A percentile compares a stretch with the other conserved stretches of the same genome.
phyloP scores from a whole-genome alignment of 768 basidiomycete species.

The Pholiota conissans region DNA sequence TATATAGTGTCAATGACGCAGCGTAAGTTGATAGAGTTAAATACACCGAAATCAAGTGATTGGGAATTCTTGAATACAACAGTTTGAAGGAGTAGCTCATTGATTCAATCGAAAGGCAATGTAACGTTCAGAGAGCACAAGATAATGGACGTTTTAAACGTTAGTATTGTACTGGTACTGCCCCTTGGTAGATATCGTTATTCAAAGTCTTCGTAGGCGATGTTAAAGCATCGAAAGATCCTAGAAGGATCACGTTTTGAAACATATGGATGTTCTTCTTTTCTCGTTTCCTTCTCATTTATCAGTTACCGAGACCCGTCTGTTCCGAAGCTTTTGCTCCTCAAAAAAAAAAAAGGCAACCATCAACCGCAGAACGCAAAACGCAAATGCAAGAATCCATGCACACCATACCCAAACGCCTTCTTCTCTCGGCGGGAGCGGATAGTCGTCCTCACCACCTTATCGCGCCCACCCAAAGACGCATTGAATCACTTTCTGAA shows the following conservation, averaged over 20 bases:
- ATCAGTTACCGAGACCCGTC: neutral
- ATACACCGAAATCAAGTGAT: neutral
- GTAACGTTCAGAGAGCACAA: no score
- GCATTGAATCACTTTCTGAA: neutral
- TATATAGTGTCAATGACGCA: constrained; percentile 2
- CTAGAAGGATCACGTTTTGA: neutral
- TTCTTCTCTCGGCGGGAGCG: neutral
- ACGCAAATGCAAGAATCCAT: neutral
- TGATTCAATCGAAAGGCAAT: neutral
- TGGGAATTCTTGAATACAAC: neutral
- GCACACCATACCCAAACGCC: neutral
- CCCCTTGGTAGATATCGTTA: neutral
- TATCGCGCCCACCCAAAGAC: neutral
- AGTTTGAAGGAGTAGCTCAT: neutral
- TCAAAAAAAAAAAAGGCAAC: neutral
- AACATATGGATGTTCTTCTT: neutral
- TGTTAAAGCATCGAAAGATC: neutral
- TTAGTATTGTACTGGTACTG: neutral
- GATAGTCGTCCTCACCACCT: neutral
- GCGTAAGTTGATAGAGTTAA: neutral
- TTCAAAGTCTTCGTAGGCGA: neutral
- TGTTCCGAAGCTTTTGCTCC: neutral
- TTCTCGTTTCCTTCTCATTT: no score
- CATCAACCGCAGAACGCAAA: neutral
- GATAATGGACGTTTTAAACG: no score